Conservation (phyloP, 2,329 filamentous ascomycete genomes). For the Lithohypha guttulata region DNA sequence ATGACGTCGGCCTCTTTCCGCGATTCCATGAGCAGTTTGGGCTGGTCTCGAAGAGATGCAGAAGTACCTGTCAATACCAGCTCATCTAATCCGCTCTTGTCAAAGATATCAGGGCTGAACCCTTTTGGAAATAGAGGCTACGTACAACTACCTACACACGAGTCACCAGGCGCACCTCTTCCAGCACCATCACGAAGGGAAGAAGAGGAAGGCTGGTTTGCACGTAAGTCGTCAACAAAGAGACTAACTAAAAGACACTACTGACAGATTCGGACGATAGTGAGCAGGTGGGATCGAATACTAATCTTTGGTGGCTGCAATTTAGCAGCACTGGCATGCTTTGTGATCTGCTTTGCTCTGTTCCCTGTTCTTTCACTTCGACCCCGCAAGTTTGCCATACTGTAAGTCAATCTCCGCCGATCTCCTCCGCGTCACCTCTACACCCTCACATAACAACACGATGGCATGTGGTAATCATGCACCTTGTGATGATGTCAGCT, state of each 20-base stretch:
- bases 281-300: conserved; percentile 93
- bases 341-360: conserved; percentile 82
- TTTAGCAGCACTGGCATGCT: conserved; percentile 77
- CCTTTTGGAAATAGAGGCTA: conserved; percentile 75
- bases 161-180: conserved; percentile 70
- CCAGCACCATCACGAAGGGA: conserved; percentile 76
- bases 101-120: conserved; percentile 73
- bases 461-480: conserved; percentile 20
- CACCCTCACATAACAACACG: conserved; percentile 14
- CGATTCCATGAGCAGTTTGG: conserved; percentile 87
- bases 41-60: conserved; percentile 77
- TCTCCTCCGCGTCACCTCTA: conserved; percentile 13
- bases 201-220: conserved; percentile 93
- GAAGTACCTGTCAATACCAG: conserved; percentile 62
- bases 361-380: conserved; percentile 71
- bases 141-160: conserved; percentile 78
- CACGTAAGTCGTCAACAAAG: conserved; percentile 57
- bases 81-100: conserved; percentile 62
- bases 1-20: conserved; percentile 88
- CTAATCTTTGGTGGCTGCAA: conserved; percentile 89
- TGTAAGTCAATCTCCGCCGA: conserved; percentile 61
- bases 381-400: conserved; percentile 87
- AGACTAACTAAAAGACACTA: neutral
- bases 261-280: conserved; percentile 40
- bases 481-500: conserved; percentile 23